A percentile compares a stretch with the other conserved stretches of the same genome.
phyloP scores from a whole-genome alignment of 1,284 basidiomycete species.

The Ceratobasidium sp. region DNA sequence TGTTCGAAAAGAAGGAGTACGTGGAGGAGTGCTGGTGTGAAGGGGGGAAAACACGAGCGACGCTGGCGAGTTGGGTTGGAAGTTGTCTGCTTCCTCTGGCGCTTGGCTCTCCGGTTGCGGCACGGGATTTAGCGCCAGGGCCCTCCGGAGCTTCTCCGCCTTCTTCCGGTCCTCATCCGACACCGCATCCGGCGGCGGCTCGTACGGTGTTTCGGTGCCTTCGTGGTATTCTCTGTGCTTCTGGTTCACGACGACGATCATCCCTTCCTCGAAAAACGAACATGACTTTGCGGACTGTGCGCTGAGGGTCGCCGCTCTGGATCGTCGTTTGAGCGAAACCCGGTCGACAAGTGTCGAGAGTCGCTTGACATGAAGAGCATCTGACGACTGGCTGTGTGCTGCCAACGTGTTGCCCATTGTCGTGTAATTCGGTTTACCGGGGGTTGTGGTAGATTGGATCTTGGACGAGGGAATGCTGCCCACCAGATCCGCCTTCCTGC shows the following conservation, averaged over 20 bases:
- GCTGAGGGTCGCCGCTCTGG: not conserved
- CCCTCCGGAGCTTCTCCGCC: slow-evolving; percentile 41
- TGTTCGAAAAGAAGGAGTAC: slow-evolving; percentile 15
- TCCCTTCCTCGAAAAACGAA: slow-evolving; percentile 43
- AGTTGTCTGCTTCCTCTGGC: slow-evolving; percentile 33
- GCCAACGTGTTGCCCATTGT: slow-evolving; percentile 40
- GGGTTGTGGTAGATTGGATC: slow-evolving; percentile 21
- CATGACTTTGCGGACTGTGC: slow-evolving; percentile 21
- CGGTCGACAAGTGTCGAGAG: slow-evolving; percentile 31
- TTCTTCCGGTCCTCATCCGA: slow-evolving; percentile 33
- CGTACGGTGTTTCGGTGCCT: slow-evolving; percentile 25
- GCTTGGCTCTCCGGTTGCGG: slow-evolving; percentile 27
- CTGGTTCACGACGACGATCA: slow-evolving; percentile 43
- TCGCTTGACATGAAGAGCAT: slow-evolving; percentile 25
- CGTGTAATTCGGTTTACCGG: slow-evolving; percentile 5
- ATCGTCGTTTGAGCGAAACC: slow-evolving; percentile 28
- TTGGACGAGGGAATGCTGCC: slow-evolving; percentile 29
- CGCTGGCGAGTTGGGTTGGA: slow-evolving; percentile 31
- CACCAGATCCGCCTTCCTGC: slow-evolving; percentile 8
- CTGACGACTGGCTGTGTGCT: not conserved
- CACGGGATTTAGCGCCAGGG: slow-evolving; percentile 26
- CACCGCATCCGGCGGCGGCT: slow-evolving; percentile 32
- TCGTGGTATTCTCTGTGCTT: slow-evolving; percentile 30
- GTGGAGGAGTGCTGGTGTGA: slow-evolving; percentile 41
- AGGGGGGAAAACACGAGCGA: slow-evolving; percentile 43